phyloP scores from a whole-genome alignment of 495 filamentous ascomycete genomes.

The Pyrenula aspistea region DNA sequence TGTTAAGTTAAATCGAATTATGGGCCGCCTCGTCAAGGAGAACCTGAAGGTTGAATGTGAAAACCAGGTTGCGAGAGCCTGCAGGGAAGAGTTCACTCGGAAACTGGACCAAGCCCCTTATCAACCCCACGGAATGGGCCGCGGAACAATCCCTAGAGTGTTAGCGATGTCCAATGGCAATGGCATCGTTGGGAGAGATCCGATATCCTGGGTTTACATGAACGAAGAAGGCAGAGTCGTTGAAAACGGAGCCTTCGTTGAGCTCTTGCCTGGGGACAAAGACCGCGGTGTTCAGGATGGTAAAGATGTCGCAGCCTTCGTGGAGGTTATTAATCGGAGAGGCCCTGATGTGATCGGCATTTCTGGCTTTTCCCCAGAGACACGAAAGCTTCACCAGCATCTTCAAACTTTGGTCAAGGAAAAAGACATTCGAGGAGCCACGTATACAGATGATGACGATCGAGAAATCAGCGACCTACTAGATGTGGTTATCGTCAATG shows the following conservation, averaged over 20 bases:
- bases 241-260: constrained; percentile 75
- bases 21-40: constrained; percentile 86
- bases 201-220: constrained; percentile 81
- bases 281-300: constrained; percentile 51
- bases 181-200: constrained; percentile 60
- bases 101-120: constrained; percentile 91
- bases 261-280: constrained; percentile 59
- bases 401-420: constrained; percentile 62
- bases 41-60: constrained; percentile 84
- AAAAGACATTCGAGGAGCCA: constrained; percentile 59
- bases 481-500: constrained; percentile 85
- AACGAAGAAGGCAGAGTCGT: constrained; percentile 84
- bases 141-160: constrained; percentile 80
- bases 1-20: constrained; percentile 65
- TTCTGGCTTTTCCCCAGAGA: constrained; percentile 81
- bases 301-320: constrained; percentile 50
- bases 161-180: constrained; percentile 75
- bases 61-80: constrained; percentile 68
- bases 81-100: constrained; percentile 73
- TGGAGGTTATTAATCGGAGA: constrained; percentile 59
- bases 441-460: constrained; percentile 59
- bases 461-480: constrained; percentile 54
- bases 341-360: constrained; percentile 85
- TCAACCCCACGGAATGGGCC: constrained; percentile 84
- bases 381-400: constrained; percentile 69